These are phyloP conservation scores for Blastobotrys persicus DNA, from an alignment of 1,139 yeast genomes.

Conservation along the genomic window DNA sequence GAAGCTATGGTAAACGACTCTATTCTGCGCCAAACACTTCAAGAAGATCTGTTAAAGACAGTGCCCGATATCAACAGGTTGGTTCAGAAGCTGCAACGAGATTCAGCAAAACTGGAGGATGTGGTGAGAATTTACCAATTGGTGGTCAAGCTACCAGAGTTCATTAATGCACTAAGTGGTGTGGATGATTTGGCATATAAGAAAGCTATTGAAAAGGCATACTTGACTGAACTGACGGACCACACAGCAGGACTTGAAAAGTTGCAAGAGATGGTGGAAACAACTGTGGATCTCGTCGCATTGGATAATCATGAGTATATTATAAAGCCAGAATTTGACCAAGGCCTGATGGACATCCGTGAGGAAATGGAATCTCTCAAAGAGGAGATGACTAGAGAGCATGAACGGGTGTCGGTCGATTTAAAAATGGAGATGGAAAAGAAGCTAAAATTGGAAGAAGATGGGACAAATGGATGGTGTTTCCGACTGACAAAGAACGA, in stretches of 20 bases:
- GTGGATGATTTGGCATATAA: slow-evolving; percentile 32
- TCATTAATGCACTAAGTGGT: slow-evolving; percentile 48
- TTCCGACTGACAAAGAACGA: slow-evolving; percentile 88
- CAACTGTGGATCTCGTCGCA: slow-evolving; percentile 84
- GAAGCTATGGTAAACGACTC: slow-evolving; percentile 64
- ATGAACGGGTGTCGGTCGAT: slow-evolving; percentile 66
- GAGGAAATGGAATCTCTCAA: slow-evolving; percentile 55
- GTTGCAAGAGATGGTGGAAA: slow-evolving; percentile 82
- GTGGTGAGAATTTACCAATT: slow-evolving; percentile 88
- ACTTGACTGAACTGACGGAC: slow-evolving; percentile 57
- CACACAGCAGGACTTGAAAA: slow-evolving; percentile 55
- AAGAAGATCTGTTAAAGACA: slow-evolving; percentile 62
- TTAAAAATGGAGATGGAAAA: slow-evolving; percentile 79
- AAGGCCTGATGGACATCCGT: slow-evolving; percentile 61
- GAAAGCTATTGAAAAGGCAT: slow-evolving; percentile 47
- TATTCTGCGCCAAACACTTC: slow-evolving; percentile 60
- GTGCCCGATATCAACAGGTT: slow-evolving; percentile 84
- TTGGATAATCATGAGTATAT: slow-evolving; percentile 75
- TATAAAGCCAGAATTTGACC: slow-evolving; percentile 88
- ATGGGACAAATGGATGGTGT: slow-evolving; percentile 89
- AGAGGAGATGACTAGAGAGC: slow-evolving; percentile 56
- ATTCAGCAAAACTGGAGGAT: slow-evolving; percentile 66
- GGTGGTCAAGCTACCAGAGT: slow-evolving; percentile 65
- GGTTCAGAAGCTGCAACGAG: slow-evolving; percentile 59
- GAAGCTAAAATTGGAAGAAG: slow-evolving; percentile 84